Base-by-base conservation (phyloP, 2,329 filamentous ascomycete genomes). In the Cytospora piceicola region DNA sequence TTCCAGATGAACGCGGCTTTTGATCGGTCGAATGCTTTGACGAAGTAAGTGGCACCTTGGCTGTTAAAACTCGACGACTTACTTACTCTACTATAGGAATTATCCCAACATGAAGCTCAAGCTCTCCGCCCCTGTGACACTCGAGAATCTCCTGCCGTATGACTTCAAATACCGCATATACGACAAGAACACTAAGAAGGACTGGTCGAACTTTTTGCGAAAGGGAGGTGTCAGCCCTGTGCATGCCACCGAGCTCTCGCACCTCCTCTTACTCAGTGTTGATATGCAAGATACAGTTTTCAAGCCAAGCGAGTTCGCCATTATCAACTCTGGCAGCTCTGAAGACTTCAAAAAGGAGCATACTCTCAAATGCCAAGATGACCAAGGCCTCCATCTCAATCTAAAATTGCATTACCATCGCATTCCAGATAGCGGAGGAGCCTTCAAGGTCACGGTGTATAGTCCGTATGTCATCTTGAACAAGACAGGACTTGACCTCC, bases 151-250 rank as follows among this genome's bases (percentile, higher is more conserved):
- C 53, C 80, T 99, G 46, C 95, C 95, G 0, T 98, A 95, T 74
- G 95, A 99, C 77, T 99, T 99, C 87, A 98, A 99, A 78, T 99
- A 99, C 77, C 89, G 94, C 63, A 98, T 99, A 63, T 99, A 98
- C 74, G 95, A 99, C 81, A 97, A 96, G 80, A 96, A 97, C 76
- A 97, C 94, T 0, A 96, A 94, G 82, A 97, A 96, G 75, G 95
- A 99, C 75, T 99, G 95, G 95, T 96, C 93, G 5, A 99, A 99
- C 76, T 99, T 99, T 79, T 81, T 99, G 56, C 88, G 95, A 65
- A 98, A 97, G 77, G 95, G 96, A 30, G 96, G 96, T 17, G 90
- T 98, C 64, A 99, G 95, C 75, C 96, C 96, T 0, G 94, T 99
- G 0, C 95, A 99, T 75, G 94, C 98, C 12, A 94, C 98, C 22